These are phyloP conservation scores for Dissoconium aciculare DNA, from an alignment of 2,329 filamentous ascomycete species.

Conservation along the genomic window DNA sequence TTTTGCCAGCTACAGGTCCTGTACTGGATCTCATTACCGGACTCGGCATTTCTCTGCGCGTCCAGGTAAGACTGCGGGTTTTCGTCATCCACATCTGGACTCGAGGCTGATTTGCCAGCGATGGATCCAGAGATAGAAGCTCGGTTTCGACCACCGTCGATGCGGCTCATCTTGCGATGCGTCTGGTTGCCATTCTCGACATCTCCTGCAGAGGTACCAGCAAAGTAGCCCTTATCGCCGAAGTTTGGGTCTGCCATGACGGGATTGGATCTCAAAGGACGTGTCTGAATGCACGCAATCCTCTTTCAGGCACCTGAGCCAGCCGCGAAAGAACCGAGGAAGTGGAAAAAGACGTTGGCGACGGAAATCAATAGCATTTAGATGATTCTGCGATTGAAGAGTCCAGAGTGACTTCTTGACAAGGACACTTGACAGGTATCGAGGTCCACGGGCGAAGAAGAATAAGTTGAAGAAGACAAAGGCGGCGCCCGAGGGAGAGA, in stretches of 20 bases:
- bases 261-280: too few relatives aligned
- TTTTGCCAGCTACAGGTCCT: conserved; percentile 90
- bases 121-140: conserved; percentile 20
- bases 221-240: conserved; percentile 15
- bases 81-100: conserved; percentile 18
- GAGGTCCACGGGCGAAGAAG: too few relatives aligned
- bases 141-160: conserved; percentile 25
- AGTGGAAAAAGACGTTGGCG: conserved; percentile 8
- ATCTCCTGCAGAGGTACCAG: conserved; percentile 20
- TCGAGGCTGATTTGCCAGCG: conserved; percentile 5
- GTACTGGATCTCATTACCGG: conserved; percentile 71
- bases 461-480: too few relatives aligned
- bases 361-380: conserved; percentile 8
- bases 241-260: conserved; percentile 7
- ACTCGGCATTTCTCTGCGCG: conserved; percentile 63
- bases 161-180: conserved; percentile 27
- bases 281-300: too few relatives aligned
- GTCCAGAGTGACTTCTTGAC: too few relatives aligned
- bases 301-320: conserved; percentile 5
- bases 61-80: conserved; percentile 31
- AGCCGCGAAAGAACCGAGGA: conserved; percentile 7
- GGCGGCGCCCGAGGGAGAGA: too few relatives aligned
- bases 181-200: conserved; percentile 14
- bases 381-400: too few relatives aligned
- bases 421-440: too few relatives aligned